Base-by-base conservation (phyloP, 2,329 filamentous ascomycete genomes). In the Diaporthe helianthi region DNA sequence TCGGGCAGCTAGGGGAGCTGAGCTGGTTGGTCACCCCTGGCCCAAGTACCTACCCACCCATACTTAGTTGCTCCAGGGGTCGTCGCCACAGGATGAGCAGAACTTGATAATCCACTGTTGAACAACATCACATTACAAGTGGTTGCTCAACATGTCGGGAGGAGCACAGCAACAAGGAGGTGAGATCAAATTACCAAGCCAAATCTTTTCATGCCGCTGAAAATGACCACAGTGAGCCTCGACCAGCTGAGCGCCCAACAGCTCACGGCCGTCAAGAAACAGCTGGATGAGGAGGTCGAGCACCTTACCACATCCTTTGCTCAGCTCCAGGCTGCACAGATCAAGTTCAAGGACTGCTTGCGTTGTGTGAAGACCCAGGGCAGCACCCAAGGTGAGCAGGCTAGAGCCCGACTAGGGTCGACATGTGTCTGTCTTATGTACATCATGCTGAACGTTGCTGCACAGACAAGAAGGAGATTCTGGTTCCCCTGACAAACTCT, bases 401-500 rank as follows among this genome's bases (percentile, higher is more conserved):
- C 75, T 76, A 72, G 41, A 74, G 78, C 5, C 76, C 76, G 78
- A 49, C 75, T 79, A 2, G 1, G 31, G 22, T 3, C 29, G 6
- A 24, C 47, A 36, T 15, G 2, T 36, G 26, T 19, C 24, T 17
- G 24, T 7, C 19, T 66, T 4, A 22, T 12, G 53, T 36, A 33
- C 41, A 53, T 5, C 26, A 17, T 24, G 36, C 26, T 68, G n/a
- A 70, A 22, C 17, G 15, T 33, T 19, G n/a, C 26, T 19, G 17
- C 58, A 55, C 67, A 79, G 79, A 79, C 67, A 77, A 78, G 61
- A 85, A 88, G 79, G 84, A 81, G 9, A 91, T 98, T 58, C 87
- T 99, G 24, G 93, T 99, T n/a, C 96, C 97, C 0, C 82, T 99
- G 72, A 99, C 96, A 15, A 96, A 93, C 75, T 98, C 94, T 0